Evolutionary conservation across 352 stramenopile species (phyloP), one percentile per base, ranked within the genome.

Genomic region (Globisporangium nagaii): DNA sequence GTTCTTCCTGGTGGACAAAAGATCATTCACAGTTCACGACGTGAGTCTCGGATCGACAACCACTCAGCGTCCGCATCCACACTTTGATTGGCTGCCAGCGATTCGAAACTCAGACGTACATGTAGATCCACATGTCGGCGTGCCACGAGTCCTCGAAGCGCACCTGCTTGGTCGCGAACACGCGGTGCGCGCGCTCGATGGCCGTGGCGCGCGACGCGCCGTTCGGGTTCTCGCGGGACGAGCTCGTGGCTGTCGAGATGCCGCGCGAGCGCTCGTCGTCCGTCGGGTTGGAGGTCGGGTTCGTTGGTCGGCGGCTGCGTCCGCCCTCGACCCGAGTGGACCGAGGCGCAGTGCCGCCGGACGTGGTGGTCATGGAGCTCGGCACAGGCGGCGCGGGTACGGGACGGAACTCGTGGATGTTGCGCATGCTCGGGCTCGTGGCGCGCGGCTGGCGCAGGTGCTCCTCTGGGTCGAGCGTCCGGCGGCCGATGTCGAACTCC

Each of bases 81-180:
- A n/a, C n/a, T n/a, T n/a, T n/a, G n/a, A n/a, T n/a, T n/a, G n/a
- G n/a, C n/a, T n/a, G n/a, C n/a, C n/a, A n/a, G n/a, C n/a, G n/a
- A n/a, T n/a, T n/a, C n/a, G n/a, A 46, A 53, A 35, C 7, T 1
- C 2, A 28, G 1, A 70, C 70, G 40, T 68, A 82, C 72, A 84
- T 87, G 76, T 83, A 87, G 56, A 75, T 68, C 58, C 69, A 70
- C 37, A 84, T 54, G 58, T 87, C 76, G 1, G 64, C 49, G 27
- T 57, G 49, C 68, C 68, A 84, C 22, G 42, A 32, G 45, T 72
- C 66, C 42, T 72, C 62, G 53, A 80, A 63, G 24, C 73, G 66
- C 12, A 86, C 75, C 41, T 75, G 71, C 54, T 76, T 65, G 6
- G 71, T 61, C 13, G 75, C 68, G 28, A 86, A 86, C n/a, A 71